These are phyloP conservation scores for Haplosporangium sp. DNA, from an alignment of 371 early-diverging fungal species.

Conservation along the genomic window DNA sequence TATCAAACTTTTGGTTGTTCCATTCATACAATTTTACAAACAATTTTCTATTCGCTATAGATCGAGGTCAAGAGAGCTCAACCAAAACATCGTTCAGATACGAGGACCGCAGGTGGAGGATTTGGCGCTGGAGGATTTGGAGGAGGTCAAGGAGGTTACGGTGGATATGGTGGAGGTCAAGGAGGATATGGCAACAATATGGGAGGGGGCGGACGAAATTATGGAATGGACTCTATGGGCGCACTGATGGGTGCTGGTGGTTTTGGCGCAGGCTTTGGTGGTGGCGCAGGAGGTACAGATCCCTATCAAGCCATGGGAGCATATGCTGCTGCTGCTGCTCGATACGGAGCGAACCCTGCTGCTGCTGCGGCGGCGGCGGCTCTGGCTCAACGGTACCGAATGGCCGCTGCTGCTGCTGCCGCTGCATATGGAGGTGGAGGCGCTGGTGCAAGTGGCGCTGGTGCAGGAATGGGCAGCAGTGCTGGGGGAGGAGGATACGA, in stretches of 20 bases:
- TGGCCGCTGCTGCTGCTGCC: conserved; percentile 45
- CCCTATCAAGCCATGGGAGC: conserved; percentile 35
- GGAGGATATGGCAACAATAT: conserved; percentile 19
- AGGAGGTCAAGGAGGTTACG: conserved; percentile 18
- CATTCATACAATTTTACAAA: no score
- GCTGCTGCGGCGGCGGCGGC: conserved; percentile 62
- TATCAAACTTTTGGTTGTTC: background rate
- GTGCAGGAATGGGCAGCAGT: conserved; percentile 16
- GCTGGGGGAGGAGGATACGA: conserved; percentile 39
- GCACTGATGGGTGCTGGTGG: conserved; percentile 42
- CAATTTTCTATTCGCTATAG: conserved; percentile 11
- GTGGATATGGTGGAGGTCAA: conserved; percentile 29
- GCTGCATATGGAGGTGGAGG: conserved; percentile 36
- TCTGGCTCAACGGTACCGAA: conserved; percentile 38
- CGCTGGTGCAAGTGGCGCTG: conserved; percentile 23
- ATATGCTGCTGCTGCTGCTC: conserved; percentile 51
- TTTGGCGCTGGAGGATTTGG: conserved; percentile 9
- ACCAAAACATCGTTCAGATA: conserved; percentile 58
- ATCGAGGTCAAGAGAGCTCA: conserved; percentile 68
- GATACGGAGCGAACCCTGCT: conserved; percentile 59
- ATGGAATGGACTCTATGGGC: conserved; percentile 36
- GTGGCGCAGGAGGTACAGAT: conserved; percentile 45
- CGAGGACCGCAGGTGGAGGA: conserved; percentile 16
- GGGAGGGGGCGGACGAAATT: conserved; percentile 29
- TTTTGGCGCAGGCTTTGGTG: conserved; percentile 45